Evolutionary conservation across 805 yeast genomes (phyloP).

Genomic region (Yarrowia bubula): DNA sequence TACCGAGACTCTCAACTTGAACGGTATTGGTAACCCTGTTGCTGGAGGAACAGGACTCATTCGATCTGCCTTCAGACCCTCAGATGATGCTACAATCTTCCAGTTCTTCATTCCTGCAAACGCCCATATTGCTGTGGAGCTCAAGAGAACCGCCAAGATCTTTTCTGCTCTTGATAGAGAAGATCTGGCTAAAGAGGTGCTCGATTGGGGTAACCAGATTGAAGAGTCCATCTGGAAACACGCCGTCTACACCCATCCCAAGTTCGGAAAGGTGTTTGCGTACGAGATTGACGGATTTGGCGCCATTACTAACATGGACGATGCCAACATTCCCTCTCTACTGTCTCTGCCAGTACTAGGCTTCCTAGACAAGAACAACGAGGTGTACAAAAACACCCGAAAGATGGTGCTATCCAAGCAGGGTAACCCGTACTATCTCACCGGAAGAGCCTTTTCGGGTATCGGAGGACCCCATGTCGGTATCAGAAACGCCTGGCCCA

Average conservation of each 20-base stretch:
- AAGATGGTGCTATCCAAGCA: slow-evolving; percentile 63
- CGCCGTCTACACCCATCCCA: slow-evolving; percentile 67
- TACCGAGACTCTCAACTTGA: slow-evolving; percentile 73
- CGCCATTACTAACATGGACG: slow-evolving; percentile 73
- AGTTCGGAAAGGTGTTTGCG: slow-evolving; percentile 75
- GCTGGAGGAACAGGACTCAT: slow-evolving; percentile 65
- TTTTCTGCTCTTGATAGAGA: slow-evolving; percentile 32
- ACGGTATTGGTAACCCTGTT: slow-evolving; percentile 84
- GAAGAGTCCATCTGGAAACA: slow-evolving; percentile 55
- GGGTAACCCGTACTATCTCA: slow-evolving; percentile 77
- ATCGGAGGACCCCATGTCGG: slow-evolving; percentile 94
- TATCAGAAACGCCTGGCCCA: slow-evolving; percentile 81
- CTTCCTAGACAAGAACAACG: slow-evolving; percentile 50
- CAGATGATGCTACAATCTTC: slow-evolving; percentile 80
- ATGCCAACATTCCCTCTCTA: slow-evolving; percentile 83
- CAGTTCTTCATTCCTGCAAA: slow-evolving; percentile 86
- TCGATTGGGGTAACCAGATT: slow-evolving; percentile 44
- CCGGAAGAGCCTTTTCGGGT: slow-evolving; percentile 65
- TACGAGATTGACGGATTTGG: slow-evolving; percentile 90
- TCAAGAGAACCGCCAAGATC: slow-evolving; percentile 42
- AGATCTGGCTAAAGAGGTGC: slow-evolving; percentile 33
- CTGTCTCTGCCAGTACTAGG: slow-evolving; percentile 80
- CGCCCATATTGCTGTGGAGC: slow-evolving; percentile 68
- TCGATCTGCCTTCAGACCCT: slow-evolving; percentile 83
- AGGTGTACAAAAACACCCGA: slow-evolving; percentile 73